phyloP scores from a whole-genome alignment of 805 yeast species.

The Candida mattraensis region DNA sequence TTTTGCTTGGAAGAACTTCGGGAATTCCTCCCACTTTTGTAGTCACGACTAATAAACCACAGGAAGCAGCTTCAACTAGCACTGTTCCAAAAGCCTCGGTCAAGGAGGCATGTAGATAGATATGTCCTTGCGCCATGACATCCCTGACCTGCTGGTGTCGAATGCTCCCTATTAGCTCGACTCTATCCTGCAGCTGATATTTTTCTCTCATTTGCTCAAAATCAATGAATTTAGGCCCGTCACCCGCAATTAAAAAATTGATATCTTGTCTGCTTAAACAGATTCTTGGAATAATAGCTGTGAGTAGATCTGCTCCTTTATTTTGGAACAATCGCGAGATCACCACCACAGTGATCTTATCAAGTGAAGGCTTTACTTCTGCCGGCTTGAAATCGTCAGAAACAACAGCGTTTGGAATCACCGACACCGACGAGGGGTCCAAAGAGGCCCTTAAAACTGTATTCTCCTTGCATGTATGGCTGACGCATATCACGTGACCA shows the following conservation, averaged over 20 bases:
- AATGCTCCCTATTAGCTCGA: constrained; percentile 80
- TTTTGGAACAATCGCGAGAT: constrained; percentile 92
- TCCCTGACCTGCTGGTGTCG: constrained; percentile 92
- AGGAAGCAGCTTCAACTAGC: constrained; percentile 94
- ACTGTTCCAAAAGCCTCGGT: constrained; percentile 99
- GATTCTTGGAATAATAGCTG: constrained; percentile 80
- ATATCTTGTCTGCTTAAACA: constrained; percentile 65
- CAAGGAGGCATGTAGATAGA: constrained; percentile 87
- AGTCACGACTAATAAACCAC: constrained; percentile 90
- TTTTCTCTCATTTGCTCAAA: constrained; percentile 93
- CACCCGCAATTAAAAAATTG: constrained; percentile 87
- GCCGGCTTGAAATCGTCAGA: constrained; percentile 74
- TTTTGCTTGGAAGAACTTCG: constrained; percentile 87
- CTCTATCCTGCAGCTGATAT: constrained; percentile 81
- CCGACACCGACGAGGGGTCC: constrained; percentile 77
- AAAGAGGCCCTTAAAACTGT: constrained; percentile 84
- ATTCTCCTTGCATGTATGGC: constrained; percentile 95
- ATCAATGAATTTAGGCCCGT: constrained; percentile 93
- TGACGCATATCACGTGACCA: constrained; percentile 94
- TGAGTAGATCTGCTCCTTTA: constrained; percentile 89
- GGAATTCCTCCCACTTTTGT: constrained; percentile 98
- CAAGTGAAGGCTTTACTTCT: constrained; percentile 28
- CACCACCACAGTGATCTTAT: constrained; percentile 76
- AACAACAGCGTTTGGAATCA: constrained; percentile 94
- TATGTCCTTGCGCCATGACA: constrained; percentile 91